A percentile compares a stretch with the other conserved stretches of the same genome.
Evolutionary conservation across 805 yeast species (phyloP).

Genomic region (Candida boidinii): DNA sequence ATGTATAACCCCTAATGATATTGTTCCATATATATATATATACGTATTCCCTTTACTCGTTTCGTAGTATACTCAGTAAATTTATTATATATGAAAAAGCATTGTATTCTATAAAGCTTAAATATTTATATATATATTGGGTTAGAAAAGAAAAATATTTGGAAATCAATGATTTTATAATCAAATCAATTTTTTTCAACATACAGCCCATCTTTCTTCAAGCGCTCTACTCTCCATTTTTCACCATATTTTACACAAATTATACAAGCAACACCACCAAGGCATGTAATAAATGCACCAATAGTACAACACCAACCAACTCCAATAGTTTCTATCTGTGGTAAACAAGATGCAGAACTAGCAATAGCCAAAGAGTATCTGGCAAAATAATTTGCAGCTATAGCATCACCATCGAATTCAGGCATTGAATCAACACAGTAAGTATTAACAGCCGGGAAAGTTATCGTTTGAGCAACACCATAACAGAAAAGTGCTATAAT

Average conservation of each 20-base stretch:
- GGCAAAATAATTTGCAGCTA: constrained; percentile 43
- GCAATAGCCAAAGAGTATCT: constrained; percentile 44
- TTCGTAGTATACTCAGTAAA: too few relatives aligned
- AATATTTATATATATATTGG: too few relatives aligned
- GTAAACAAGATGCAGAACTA: constrained; percentile 40
- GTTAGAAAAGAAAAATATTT: too few relatives aligned
- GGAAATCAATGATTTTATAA: too few relatives aligned
- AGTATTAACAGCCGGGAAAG: constrained; percentile 45
- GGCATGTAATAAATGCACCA: constrained; percentile 32
- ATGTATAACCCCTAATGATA: too few relatives aligned
- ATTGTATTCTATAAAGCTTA: too few relatives aligned
- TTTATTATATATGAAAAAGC: too few relatives aligned
- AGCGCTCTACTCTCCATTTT: constrained; percentile 19
- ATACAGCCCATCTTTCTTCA: constrained; percentile 3
- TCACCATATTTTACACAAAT: constrained; percentile 32
- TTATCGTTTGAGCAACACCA: constrained; percentile 42
- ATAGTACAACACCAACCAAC: constrained; percentile 51
- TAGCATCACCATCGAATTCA: constrained; percentile 43
- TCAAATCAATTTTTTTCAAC: too few relatives aligned
- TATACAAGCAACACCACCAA: constrained; percentile 27
- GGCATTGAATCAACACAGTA: constrained; percentile 55
- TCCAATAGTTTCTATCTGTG: constrained; percentile 39
- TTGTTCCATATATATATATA: too few relatives aligned
- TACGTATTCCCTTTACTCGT: too few relatives aligned
- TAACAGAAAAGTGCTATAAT: constrained; percentile 37